phyloP scores from a whole-genome alignment of 1,284 basidiomycete genomes.

The Moesziomyces antarcticus region DNA sequence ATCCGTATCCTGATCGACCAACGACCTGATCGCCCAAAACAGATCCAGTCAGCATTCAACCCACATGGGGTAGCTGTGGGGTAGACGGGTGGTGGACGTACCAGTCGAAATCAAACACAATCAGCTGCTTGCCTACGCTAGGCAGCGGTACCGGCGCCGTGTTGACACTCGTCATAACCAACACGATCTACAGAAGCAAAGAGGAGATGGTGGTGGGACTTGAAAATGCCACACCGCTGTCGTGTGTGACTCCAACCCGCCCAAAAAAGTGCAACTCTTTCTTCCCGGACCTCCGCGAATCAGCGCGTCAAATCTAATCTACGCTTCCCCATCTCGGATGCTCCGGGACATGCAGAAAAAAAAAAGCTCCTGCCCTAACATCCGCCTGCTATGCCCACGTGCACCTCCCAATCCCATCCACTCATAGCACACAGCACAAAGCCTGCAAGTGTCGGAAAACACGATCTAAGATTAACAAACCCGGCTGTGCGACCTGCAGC shows the following conservation, averaged over 20 bases:
- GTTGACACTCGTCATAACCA: conserved; percentile 16
- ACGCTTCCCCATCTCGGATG: neutral
- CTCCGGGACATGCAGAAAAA: neutral
- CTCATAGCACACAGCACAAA: too few species aligned
- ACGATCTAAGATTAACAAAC: neutral
- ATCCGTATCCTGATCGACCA: conserved; percentile 94
- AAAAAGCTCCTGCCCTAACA: neutral
- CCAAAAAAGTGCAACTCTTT: neutral
- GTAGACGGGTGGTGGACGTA: conserved; percentile 67
- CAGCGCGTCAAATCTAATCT: neutral
- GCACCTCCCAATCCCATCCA: too few species aligned
- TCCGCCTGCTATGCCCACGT: neutral
- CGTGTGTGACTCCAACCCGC: neutral
- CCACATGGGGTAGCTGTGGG: too few species aligned
- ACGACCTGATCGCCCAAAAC: conserved; percentile 37
- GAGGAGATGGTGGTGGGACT: neutral
- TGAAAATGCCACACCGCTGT: neutral
- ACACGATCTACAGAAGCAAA: neutral
- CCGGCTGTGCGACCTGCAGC: neutral
- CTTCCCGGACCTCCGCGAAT: neutral
- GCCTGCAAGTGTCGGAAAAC: neutral
- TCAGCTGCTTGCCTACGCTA: conserved; percentile 73
- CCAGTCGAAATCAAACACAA: conserved; percentile 99
- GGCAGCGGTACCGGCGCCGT: conserved; percentile 51
- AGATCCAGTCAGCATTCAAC: neutral